Base-by-base conservation (phyloP, 768 basidiomycete species). In the Atractiella rhizophila region DNA sequence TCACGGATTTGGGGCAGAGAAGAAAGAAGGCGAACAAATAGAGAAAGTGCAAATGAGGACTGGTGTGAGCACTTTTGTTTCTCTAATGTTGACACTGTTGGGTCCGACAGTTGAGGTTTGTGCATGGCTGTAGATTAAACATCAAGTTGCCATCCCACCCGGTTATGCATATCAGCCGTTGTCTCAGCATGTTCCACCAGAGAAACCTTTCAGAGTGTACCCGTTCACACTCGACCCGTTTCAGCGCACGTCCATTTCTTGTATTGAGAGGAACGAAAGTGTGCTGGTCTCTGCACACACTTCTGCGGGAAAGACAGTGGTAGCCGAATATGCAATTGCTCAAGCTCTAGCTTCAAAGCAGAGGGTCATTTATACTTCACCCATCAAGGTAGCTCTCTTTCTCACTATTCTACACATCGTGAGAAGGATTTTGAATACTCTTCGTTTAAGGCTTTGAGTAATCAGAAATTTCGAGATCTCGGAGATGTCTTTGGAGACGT, bases 381-480 rank as follows among this genome's bases (percentile, higher is more conserved):
- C 91, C 41, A 98, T 98, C 63, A 98, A 98, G 71, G 88, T 85
- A 60, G 55, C 71, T 66, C 25, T 12, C n/a, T 11, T 26, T 26
- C 28, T 40, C 9, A 15, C 37, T 34, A 10, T 23, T 29, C 1
- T 27, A 19, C 19, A 20, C 26, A 33, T 18, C 11, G 18, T 15
- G 16, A n/a, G 12, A 11, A 24, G 20, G 9, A 9, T 12, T 9
- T 25, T 41, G 31, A 19, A 44, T 26, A 28, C 26, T n/a, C 8
- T 4, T 15, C 15, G 19, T 56, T 15, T 32, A 61, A 96, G 88
- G 91, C 91, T 1, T 64, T 96, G 51, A 88, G 83, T 55, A 94
- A 98, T 58, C 91, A 98, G 59, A 96, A 98, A 61, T 98, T 88
- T 58, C 76, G 91, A 51, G 91, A 98, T 59, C 79, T 98, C 74